Evolutionary conservation across 305 asterid species (phyloP), one percentile per base, ranked within the genome.

Genomic region (Fraxinus latifolia): DNA sequence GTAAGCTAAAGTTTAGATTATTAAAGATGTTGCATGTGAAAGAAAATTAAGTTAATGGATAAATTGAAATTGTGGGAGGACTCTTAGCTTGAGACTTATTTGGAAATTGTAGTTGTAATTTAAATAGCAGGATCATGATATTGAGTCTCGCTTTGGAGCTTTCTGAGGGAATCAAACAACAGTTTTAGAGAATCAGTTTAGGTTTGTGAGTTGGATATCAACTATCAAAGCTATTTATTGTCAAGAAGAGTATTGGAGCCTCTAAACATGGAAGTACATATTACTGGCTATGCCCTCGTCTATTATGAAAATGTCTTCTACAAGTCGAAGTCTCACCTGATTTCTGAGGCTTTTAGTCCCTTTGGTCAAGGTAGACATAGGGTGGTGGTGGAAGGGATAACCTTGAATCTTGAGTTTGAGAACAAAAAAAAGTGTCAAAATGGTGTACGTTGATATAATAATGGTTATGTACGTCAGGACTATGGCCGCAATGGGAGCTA

Each of bases 131-230:
- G 36, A 68, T 29, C 39, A 29, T 14, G 74, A 17, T 29, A 68
- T 60, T 60, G 3, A 68, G 34, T 67, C n/a, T 25, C 19, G 5
- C 36, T 3, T 0, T 67, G 34, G 34, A 67, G 36, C 74, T 29
- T 31, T 68, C 14, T 60, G 70, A 7, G 70, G 31, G 70, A 60
- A 11, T 21, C 31, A 60, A 60, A 60, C 36, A 67, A 11, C 74
- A 67, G 74, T 68, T 29, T 31, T 12, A 68, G 74, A 68, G 37
- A 68, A 68, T 68, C 3, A 68, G 7, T 29, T 68, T 68, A 12
- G 74, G 74, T 68, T 68, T 25, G 17, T 68, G 74, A 68, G 4
- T 68, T 68, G 74, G 74, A 68, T 68, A 68, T 68, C 74, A 68
- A 29, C 74, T 68, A 29, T 31, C 19, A 1, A 68, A 27, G 34